phyloP scores from a whole-genome alignment of 306 rosid genomes.

The Luffa acutangula region DNA sequence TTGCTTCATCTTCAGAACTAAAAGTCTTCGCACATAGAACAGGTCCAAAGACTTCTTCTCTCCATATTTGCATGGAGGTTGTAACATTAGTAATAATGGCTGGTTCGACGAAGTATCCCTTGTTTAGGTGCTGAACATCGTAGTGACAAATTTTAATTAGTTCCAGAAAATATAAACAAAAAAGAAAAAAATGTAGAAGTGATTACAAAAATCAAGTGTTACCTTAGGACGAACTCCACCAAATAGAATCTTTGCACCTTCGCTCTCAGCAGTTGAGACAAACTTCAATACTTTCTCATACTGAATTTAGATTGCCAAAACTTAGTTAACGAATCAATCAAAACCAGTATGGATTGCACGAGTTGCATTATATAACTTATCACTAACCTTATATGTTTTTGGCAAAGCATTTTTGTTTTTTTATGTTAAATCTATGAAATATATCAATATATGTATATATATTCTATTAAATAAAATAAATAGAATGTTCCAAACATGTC shows the following conservation, averaged over 20 bases:
- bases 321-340: slow-evolving; percentile 25
- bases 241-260: slow-evolving; percentile 77
- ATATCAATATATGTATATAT: neutral
- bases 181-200: neutral
- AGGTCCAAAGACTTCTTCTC: slow-evolving; percentile 94
- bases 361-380: neutral
- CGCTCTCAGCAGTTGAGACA: slow-evolving; percentile 70
- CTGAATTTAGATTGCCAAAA: slow-evolving; percentile 35
- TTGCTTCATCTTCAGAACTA: slow-evolving; percentile 84
- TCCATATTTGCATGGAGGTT: slow-evolving; percentile 94
- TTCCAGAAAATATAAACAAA: slow-evolving; percentile 5
- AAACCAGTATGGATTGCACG: neutral
- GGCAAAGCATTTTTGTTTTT: neutral
- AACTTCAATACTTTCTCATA: slow-evolving; percentile 75
- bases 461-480: neutral
- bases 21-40: slow-evolving; percentile 90
- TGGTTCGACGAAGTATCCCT: slow-evolving; percentile 78
- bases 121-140: slow-evolving; percentile 70
- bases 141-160: neutral
- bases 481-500: neutral
- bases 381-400: neutral
- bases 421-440: neutral
- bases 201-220: slow-evolving; percentile 10
- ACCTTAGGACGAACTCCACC: slow-evolving; percentile 97
- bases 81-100: slow-evolving; percentile 68